Conservation (phyloP, 2,329 filamentous ascomycete species). For the Trichoderma polysporum region DNA sequence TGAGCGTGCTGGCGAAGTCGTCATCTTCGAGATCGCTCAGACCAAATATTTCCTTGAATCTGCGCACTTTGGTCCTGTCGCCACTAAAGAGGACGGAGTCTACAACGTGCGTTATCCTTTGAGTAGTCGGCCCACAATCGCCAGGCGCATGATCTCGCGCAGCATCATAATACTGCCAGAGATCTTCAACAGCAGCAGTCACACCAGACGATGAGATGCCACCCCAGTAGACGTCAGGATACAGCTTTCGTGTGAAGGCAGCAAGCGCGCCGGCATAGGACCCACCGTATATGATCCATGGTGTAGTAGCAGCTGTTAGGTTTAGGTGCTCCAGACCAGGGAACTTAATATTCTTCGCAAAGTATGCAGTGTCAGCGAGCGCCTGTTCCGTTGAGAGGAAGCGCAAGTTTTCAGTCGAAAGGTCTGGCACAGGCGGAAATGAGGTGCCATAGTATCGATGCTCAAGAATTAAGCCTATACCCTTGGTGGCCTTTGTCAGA, state of each 20-base stretch:
- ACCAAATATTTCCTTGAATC: conserved; percentile 50
- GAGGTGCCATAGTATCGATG: conserved; percentile 85
- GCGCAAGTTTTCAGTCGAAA: conserved; percentile 67
- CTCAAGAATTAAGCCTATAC: conserved; percentile 78
- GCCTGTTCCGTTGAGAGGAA: conserved; percentile 84
- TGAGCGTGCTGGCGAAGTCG: conserved; percentile 50
- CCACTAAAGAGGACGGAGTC: conserved; percentile 51
- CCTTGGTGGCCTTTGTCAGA: conserved; percentile 67
- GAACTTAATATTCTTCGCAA: conserved; percentile 71
- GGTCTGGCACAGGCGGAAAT: conserved; percentile 64
- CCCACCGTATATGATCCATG: conserved; percentile 80
- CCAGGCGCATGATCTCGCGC: conserved; percentile 50
- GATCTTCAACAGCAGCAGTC: conserved; percentile 74
- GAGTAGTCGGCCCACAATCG: conserved; percentile 64
- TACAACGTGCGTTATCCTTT: conserved; percentile 53
- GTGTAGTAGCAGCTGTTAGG: conserved; percentile 62
- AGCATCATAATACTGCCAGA: conserved; percentile 62
- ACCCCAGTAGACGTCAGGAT: conserved; percentile 76
- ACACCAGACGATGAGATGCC: conserved; percentile 80
- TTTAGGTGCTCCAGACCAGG: conserved; percentile 66
- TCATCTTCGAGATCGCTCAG: conserved; percentile 44
- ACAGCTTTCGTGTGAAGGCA: conserved; percentile 71
- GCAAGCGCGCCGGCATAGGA: conserved; percentile 81
- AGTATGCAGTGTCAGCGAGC: conserved; percentile 77
- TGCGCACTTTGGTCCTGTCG: conserved; percentile 42